phyloP scores from a whole-genome alignment of 129 eudicot species.

The Saposhnikovia divaricata region DNA sequence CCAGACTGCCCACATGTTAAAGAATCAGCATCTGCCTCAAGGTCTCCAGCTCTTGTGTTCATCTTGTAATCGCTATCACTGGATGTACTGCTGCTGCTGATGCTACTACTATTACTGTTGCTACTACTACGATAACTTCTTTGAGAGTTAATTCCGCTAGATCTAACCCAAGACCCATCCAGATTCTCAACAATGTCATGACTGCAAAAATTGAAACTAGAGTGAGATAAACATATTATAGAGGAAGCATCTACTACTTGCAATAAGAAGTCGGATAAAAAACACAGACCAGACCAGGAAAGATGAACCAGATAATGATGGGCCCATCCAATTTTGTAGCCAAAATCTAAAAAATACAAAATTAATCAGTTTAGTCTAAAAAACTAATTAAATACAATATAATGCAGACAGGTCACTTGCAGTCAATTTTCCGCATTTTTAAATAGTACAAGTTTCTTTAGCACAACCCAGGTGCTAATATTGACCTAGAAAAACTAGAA shows the following conservation, averaged over 20 bases:
- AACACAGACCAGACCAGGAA: slow-evolving; percentile 55
- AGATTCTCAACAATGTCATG: slow-evolving; percentile 27
- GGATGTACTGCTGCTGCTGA: slow-evolving; percentile 73
- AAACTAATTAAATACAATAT: neutral
- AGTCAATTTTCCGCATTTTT: neutral
- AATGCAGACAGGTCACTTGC: neutral
- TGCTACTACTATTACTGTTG: slow-evolving; percentile 90
- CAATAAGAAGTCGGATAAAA: neutral
- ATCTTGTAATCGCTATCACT: slow-evolving; percentile 73
- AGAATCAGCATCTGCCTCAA: slow-evolving; percentile 98
- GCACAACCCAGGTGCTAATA: neutral
- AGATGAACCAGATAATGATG: slow-evolving; percentile 60
- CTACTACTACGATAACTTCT: slow-evolving; percentile 73
- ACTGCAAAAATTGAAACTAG: slow-evolving; percentile 35
- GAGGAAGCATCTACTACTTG: neutral
- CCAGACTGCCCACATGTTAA: slow-evolving; percentile 73
- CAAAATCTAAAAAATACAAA: slow-evolving; percentile 58
- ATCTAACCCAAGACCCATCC: slow-evolving; percentile 73
- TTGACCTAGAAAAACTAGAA: slow-evolving; percentile 1
- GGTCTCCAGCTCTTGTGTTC: slow-evolving; percentile 55
- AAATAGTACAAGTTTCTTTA: neutral
- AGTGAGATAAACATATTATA: slow-evolving; percentile 16
- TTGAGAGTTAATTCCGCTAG: slow-evolving; percentile 37
- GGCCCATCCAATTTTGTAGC: slow-evolving; percentile 97
- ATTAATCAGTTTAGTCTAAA: neutral